These are phyloP conservation scores for Boletus rex-veris DNA, from an alignment of 768 basidiomycete genomes.

Conservation along the genomic window DNA sequence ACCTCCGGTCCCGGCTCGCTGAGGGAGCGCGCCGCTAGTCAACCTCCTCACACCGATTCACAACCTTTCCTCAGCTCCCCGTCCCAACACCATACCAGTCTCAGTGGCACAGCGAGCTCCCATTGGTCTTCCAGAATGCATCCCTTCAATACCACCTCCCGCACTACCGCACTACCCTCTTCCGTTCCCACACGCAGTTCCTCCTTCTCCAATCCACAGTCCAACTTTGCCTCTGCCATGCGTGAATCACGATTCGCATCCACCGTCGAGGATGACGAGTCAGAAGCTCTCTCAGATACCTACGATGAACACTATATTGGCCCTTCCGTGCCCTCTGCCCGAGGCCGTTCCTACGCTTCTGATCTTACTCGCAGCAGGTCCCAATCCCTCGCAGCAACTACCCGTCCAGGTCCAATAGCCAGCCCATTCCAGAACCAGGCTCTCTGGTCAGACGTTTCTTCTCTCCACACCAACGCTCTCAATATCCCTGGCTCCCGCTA, in stretches of 20 bases:
- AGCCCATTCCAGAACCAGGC: constrained; percentile 40
- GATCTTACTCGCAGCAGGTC: constrained; percentile 73
- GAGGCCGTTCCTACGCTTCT: constrained; percentile 58
- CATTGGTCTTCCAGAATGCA: constrained; percentile 24
- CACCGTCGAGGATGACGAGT: constrained; percentile 81
- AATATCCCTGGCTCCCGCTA: constrained; percentile 53
- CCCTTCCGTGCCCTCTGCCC: constrained; percentile 38
- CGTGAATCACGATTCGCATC: constrained; percentile 68
- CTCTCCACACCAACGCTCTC: constrained; percentile 50
- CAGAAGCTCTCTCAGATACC: constrained; percentile 57
- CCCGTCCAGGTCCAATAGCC: constrained; percentile 52
- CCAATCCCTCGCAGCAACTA: constrained; percentile 64
- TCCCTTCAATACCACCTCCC: constrained; percentile 40
- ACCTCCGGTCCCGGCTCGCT: constrained; percentile 4
- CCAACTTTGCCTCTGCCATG: constrained; percentile 61
- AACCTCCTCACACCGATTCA: constrained; percentile 48
- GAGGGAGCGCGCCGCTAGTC: constrained; percentile 42
- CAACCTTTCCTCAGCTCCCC: too few relatives aligned
- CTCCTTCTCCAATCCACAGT: constrained; percentile 60
- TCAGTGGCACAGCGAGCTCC: too few relatives aligned
- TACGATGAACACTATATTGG: constrained; percentile 56
- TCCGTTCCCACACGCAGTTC: constrained; percentile 64
- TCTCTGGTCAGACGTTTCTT: constrained; percentile 56
- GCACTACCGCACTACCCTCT: constrained; percentile 31
- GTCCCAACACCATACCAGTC: too few relatives aligned